Conservation (phyloP, 2,329 filamentous ascomycete genomes). For the Cyanodermella asteris region DNA sequence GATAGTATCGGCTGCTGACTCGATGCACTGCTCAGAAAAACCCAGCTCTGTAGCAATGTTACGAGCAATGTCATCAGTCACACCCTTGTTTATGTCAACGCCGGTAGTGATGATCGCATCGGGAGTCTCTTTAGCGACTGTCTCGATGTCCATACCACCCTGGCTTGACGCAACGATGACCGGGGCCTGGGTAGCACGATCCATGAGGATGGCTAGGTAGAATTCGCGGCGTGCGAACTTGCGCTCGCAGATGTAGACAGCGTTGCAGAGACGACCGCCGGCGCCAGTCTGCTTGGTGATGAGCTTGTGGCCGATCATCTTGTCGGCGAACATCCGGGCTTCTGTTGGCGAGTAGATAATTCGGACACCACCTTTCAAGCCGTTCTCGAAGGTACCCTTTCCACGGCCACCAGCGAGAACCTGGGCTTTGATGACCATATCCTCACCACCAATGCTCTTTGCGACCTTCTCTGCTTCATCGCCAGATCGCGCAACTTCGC, state of each 20-base stretch:
- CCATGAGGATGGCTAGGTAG: conserved; percentile 97
- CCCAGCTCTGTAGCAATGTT: conserved; percentile 80
- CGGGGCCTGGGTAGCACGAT: conserved; percentile 71
- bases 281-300: conserved; percentile 98
- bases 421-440: conserved; percentile 99
- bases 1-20: conserved; percentile 87
- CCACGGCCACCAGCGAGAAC: conserved; percentile 93
- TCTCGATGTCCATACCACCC: conserved; percentile 98
- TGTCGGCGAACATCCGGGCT: conserved; percentile 91
- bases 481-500: conserved; percentile 59
- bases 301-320: conserved; percentile 99
- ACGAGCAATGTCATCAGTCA: conserved; percentile 84
- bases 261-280: conserved; percentile 77
- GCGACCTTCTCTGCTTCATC: conserved; percentile 83
- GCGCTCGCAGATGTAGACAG: conserved; percentile 98
- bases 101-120: conserved; percentile 87
- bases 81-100: conserved; percentile 82
- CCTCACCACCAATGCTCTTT: conserved; percentile 70
- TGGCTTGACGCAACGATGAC: conserved; percentile 96
- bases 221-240: conserved; percentile 98
- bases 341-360: conserved; percentile 95
- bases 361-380: conserved; percentile 93
- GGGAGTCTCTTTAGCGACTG: conserved; percentile 91
- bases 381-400: conserved; percentile 95
- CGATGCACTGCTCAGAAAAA: conserved; percentile 93